Percentiles rank a stretch among this genome's conserved stretches.
Conservation (phyloP, 129 eudicot genomes). For the Glebionis coronaria region DNA sequence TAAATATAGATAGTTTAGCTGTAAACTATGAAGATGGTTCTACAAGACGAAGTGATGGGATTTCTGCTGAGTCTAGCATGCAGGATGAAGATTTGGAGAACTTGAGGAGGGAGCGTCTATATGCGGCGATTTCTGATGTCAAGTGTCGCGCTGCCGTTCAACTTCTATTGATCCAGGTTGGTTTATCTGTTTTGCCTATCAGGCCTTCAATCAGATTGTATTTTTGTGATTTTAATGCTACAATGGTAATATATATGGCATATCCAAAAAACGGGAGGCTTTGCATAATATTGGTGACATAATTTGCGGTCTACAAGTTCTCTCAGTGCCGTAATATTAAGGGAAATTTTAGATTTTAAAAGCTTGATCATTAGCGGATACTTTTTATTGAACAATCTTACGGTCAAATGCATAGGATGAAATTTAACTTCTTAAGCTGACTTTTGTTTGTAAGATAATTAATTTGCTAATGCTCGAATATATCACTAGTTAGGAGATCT, state of each 20-base stretch:
- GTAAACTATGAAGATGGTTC: slow-evolving; percentile 46
- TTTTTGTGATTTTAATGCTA: background rate
- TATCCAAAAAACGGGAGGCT: too few species aligned
- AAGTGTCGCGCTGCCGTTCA: slow-evolving; percentile 91
- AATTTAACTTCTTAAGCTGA: slow-evolving; percentile 7
- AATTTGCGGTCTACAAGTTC: too few species aligned
- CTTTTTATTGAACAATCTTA: too few species aligned
- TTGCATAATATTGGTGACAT: too few species aligned
- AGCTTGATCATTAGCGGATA: too few species aligned
- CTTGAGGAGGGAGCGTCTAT: slow-evolving; percentile 53
- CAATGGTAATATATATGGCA: background rate
- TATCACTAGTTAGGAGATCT: slow-evolving; percentile 3
- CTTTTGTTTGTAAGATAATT: background rate
- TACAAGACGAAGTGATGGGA: slow-evolving; percentile 36
- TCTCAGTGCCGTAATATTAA: too few species aligned
- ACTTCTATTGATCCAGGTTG: slow-evolving; percentile 82
- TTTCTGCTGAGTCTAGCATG: slow-evolving; percentile 40
- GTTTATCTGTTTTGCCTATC: slow-evolving; percentile 2
- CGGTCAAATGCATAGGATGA: too few species aligned
- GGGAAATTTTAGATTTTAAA: too few species aligned
- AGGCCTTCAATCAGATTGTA: background rate
- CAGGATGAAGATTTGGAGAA: slow-evolving; percentile 49
- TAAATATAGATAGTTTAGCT: slow-evolving; percentile 37
- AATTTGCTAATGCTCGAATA: background rate
- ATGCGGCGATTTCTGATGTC: slow-evolving; percentile 63